A percentile compares a stretch with the other conserved stretches of the same genome.
phyloP scores from a whole-genome alignment of 2,329 filamentous ascomycete genomes.

The Xylaria sp. region DNA sequence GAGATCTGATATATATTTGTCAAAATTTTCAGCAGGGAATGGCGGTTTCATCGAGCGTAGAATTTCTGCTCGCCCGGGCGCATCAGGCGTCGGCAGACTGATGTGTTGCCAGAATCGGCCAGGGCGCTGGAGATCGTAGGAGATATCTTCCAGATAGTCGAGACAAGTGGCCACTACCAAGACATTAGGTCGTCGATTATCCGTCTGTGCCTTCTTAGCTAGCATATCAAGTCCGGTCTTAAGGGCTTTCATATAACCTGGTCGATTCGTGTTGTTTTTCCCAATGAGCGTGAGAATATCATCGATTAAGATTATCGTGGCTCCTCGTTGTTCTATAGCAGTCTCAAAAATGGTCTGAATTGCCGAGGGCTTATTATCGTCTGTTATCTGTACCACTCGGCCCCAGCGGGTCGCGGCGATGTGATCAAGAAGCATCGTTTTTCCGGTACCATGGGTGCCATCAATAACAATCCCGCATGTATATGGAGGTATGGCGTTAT shows the following conservation, averaged over 20 bases:
- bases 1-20: conserved; percentile 62
- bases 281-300: conserved; percentile 73
- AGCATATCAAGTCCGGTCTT: conserved; percentile 63
- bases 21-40: conserved; percentile 53
- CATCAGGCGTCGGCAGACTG: conserved; percentile 78
- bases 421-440: conserved; percentile 73
- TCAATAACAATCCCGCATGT: conserved; percentile 73
- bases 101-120: conserved; percentile 72
- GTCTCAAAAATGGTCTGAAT: conserved; percentile 73
- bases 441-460: conserved; percentile 84
- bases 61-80: conserved; percentile 73
- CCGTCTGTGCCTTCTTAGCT: conserved; percentile 45
- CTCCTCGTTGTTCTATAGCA: conserved; percentile 67
- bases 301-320: conserved; percentile 81
- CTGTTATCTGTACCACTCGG: conserved; percentile 66
- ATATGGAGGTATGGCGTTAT: conserved; percentile 44
- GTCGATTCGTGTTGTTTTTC: conserved; percentile 59
- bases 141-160: conserved; percentile 75
- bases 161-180: conserved; percentile 76
- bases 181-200: conserved; percentile 58
- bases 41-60: conserved; percentile 63
- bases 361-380: conserved; percentile 60
- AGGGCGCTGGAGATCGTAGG: conserved; percentile 68
- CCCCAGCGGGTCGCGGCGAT: conserved; percentile 74
- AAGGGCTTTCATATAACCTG: conserved; percentile 57